A percentile compares a stretch with the other conserved stretches of the same genome.
These are phyloP conservation scores for Trichoderma sp. DNA, from an alignment of 2,329 filamentous ascomycete species.

Conservation along the genomic window DNA sequence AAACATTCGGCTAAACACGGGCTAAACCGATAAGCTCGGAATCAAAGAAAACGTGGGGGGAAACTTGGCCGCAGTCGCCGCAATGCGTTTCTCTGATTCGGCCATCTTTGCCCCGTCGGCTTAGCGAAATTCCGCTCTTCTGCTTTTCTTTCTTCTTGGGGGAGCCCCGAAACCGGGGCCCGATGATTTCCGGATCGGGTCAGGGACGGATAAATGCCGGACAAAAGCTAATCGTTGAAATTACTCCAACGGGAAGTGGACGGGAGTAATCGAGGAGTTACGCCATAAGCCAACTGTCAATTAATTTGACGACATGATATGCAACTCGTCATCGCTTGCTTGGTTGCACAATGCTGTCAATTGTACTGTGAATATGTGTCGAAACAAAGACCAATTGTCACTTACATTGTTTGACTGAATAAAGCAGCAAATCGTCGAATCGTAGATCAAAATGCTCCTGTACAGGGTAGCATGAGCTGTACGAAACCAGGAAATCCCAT, in stretches of 20 bases:
- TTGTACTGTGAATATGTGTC: background rate
- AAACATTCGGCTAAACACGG: slow-evolving; percentile 8
- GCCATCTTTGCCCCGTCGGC: background rate
- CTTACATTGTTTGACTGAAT: background rate
- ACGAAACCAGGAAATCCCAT: background rate
- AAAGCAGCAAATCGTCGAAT: background rate
- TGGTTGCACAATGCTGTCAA: rapidly evolving
- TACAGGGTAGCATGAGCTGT: background rate
- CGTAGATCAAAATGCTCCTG: background rate
- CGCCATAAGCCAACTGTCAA: background rate
- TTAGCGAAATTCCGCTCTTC: background rate
- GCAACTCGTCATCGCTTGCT: background rate
- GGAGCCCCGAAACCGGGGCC: slow-evolving; percentile 1
- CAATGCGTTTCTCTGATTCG: background rate
- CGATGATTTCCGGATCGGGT: background rate
- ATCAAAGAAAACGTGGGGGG: background rate
- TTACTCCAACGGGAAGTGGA: background rate
- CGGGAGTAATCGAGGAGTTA: background rate
- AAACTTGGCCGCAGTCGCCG: background rate
- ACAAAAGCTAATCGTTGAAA: background rate
- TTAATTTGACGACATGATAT: background rate
- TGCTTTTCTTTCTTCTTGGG: background rate
- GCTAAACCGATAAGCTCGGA: background rate
- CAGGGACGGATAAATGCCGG: background rate
- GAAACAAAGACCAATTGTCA: background rate